These are phyloP conservation scores for Phytophthora podocarpi DNA, from an alignment of 352 stramenopile genomes.

Conservation along the genomic window DNA sequence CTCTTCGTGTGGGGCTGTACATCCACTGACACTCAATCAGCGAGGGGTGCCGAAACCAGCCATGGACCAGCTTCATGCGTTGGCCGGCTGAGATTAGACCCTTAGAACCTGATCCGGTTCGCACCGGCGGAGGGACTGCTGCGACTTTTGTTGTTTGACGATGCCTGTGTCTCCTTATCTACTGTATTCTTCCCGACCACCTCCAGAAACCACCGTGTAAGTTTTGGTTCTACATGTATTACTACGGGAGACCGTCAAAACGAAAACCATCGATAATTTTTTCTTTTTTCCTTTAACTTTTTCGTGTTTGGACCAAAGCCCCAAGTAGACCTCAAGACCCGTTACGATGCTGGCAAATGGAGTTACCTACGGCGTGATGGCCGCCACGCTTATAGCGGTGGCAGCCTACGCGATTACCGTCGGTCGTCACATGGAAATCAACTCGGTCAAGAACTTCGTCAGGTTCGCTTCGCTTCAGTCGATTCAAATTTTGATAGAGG, in stretches of 20 bases:
- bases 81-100: slow-evolving; percentile 64
- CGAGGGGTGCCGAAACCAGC: slow-evolving; percentile 61
- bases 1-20: no score
- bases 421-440: slow-evolving; percentile 59
- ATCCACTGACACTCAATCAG: slow-evolving; percentile 53
- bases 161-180: slow-evolving; percentile 27
- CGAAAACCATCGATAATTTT: no score
- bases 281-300: no score
- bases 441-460: slow-evolving; percentile 65
- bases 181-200: no score
- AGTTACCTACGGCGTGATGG: slow-evolving; percentile 63
- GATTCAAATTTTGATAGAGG: no score
- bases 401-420: slow-evolving; percentile 69
- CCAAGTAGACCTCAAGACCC: no score
- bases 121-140: slow-evolving; percentile 69
- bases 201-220: no score
- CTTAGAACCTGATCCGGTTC: slow-evolving; percentile 75
- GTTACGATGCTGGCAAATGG: slow-evolving; percentile 50
- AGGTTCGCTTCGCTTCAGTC: no score
- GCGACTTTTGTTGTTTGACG: slow-evolving; percentile 39
- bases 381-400: slow-evolving; percentile 65
- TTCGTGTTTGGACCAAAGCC: no score
- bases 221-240: no score
- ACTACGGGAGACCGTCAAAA: no score
- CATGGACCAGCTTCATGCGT: slow-evolving; percentile 55